Evolutionary conservation across 1,284 basidiomycete genomes (phyloP), one percentile per base, ranked within the genome.

Genomic region (Tranzscheliella williamsii): DNA sequence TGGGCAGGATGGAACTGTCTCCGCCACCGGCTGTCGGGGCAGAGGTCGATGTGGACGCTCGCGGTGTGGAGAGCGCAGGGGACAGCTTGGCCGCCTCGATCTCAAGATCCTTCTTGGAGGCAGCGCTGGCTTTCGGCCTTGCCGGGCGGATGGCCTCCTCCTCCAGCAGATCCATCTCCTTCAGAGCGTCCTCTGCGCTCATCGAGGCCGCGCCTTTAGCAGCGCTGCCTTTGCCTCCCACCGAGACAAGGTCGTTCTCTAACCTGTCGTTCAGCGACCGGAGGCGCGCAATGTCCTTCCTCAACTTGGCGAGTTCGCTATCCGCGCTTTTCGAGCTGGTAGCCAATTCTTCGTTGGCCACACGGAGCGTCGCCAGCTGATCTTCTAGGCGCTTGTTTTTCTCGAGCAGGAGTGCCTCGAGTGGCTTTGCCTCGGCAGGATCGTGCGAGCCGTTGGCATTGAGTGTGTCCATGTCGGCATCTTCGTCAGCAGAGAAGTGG

Each of bases 371-470:
- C 3, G 94, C 94, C 31, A 97, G 80, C 73, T 97, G 91, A 67
- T 97, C 92, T 34, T 91, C 83, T n/a, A 98, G 84, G 37, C 88
- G 86, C 72, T 90, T 90, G 79, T 97, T 98, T 82, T 96, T 97
- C 38, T 85, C 86, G 2, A 93, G 89, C 22, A 98, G 84, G 1
- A 97, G 84, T 21, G 86, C 85, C 78, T 98, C 94, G 1, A 98
- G 84, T 0, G 91, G 90, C 75, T 87, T 88, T 20, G 36, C 16
- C 21, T 37, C 18, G 1, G 39, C 2, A 12, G 24, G 27, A 24
- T 38, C 48, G 34, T 37, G 5, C 24, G 23, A 12, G 23, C n/a
- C 1, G 30, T 8, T 20, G 34, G n/a, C 7, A 12, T 30, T 22
- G 31, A 13, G 20, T 17, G 16, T 23, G 34, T 30, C 46, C n/a